phyloP scores from a whole-genome alignment of 2,329 filamentous ascomycete genomes.

The Fusarium chaquense region DNA sequence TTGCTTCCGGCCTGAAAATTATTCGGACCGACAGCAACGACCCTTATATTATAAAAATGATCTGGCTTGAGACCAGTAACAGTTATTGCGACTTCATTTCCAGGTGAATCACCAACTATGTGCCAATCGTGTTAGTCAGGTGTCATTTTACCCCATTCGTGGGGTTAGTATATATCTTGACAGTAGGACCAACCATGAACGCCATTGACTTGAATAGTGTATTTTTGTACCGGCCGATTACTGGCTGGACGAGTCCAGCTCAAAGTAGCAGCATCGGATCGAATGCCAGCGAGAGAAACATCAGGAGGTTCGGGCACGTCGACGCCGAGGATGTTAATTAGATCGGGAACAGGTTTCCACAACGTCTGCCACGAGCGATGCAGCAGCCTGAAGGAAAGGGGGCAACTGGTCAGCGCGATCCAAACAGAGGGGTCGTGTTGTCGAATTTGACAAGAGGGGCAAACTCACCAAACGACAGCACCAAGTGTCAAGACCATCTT shows the following conservation, averaged over 20 bases:
- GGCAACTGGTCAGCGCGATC: conserved; percentile 27
- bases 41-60: conserved; percentile 92
- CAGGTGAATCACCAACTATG: conserved; percentile 82
- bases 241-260: conserved; percentile 85
- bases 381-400: conserved; percentile 71
- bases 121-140: conserved; percentile 30
- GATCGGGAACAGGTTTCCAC: conserved; percentile 88
- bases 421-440: neutral
- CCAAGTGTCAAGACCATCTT: conserved; percentile 67
- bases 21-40: conserved; percentile 89
- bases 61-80: conserved; percentile 88
- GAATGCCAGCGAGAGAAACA: conserved; percentile 90
- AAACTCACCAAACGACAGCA: conserved; percentile 65
- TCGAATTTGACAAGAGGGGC: conserved; percentile 4
- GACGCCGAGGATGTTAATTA: conserved; percentile 91
- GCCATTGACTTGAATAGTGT: conserved; percentile 93
- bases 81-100: conserved; percentile 72
- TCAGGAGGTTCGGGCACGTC: conserved; percentile 92
- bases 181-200: conserved; percentile 75
- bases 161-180: conserved; percentile 4
- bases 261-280: conserved; percentile 85
- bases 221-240: conserved; percentile 80
- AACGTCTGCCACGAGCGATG: conserved; percentile 90
- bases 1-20: conserved; percentile 93
- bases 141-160: conserved; percentile 1